A percentile compares a stretch with the other conserved stretches of the same genome.
These are phyloP conservation scores for Leccinum ochraceum DNA, from an alignment of 768 basidiomycete genomes.

Conservation along the genomic window DNA sequence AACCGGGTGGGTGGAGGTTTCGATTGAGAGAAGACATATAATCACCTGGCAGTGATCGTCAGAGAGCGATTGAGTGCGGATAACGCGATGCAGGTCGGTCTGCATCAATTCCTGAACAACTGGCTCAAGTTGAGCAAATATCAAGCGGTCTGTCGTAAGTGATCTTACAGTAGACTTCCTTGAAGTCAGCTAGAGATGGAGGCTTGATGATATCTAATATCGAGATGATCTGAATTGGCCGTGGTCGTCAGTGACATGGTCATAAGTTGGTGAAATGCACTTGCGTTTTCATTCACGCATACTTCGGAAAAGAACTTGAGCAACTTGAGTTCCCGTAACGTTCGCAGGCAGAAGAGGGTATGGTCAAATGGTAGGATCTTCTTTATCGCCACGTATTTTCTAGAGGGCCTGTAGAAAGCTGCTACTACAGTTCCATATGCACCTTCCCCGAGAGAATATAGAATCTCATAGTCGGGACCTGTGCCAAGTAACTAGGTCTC, in stretches of 20 bases:
- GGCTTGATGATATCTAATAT: constrained; percentile 92
- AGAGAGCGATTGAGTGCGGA: constrained; percentile 84
- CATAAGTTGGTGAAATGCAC: constrained; percentile 14
- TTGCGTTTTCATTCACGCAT: constrained; percentile 79
- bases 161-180: constrained; percentile 78
- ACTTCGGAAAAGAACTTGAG: constrained; percentile 81
- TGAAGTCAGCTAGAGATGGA: constrained; percentile 69
- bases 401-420: constrained; percentile 79
- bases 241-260: constrained; percentile 5
- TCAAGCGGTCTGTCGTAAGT: not conserved
- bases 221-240: constrained; percentile 70
- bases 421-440: constrained; percentile 91
- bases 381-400: constrained; percentile 91
- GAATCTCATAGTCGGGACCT: constrained; percentile 75
- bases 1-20: constrained; percentile 2
- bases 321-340: constrained; percentile 89
- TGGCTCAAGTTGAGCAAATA: constrained; percentile 28
- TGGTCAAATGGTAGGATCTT: constrained; percentile 95
- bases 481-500: constrained; percentile 11
- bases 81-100: constrained; percentile 88
- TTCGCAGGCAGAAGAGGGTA: constrained; percentile 86
- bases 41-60: constrained; percentile 85
- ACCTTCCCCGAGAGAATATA: constrained; percentile 79
- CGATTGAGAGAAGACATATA: constrained; percentile 1
- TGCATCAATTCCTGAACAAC: constrained; percentile 90